phyloP scores from a whole-genome alignment of 2,329 filamentous ascomycete species.

The Fusarium protoensiforme region DNA sequence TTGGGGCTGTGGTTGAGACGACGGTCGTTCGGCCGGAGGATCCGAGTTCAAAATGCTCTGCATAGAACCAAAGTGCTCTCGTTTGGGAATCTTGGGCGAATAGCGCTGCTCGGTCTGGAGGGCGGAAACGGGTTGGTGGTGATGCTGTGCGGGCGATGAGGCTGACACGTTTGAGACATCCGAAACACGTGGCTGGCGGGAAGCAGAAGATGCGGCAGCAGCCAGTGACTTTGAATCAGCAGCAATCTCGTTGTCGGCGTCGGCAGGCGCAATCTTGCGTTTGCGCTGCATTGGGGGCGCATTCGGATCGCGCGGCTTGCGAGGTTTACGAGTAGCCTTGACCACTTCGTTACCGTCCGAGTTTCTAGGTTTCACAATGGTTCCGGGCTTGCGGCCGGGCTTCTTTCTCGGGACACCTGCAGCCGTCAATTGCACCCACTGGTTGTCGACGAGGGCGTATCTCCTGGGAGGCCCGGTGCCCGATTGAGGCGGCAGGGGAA shows the following conservation, averaged over 20 bases:
- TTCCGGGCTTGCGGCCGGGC: constrained; percentile 73
- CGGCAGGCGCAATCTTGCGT: constrained; percentile 60
- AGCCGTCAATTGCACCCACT: constrained; percentile 63
- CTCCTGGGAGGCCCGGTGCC: constrained; percentile 43
- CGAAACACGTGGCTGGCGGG: constrained; percentile 35
- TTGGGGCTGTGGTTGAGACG: constrained; percentile 35
- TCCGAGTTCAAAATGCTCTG: constrained; percentile 67
- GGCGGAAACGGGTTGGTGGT: constrained; percentile 39
- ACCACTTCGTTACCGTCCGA: constrained; percentile 51
- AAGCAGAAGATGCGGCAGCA: constrained; percentile 41
- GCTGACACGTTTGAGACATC: constrained; percentile 40
- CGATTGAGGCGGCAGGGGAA: constrained; percentile 36
- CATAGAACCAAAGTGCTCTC: constrained; percentile 65
- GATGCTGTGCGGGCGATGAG: constrained; percentile 44
- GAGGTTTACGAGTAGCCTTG: constrained; percentile 60
- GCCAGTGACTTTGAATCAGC: constrained; percentile 50
- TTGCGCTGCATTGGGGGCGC: constrained; percentile 65
- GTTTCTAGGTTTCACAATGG: constrained; percentile 58
- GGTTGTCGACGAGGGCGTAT: constrained; percentile 51
- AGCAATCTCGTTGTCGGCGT: constrained; percentile 51
- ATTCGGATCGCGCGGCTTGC: constrained; percentile 70
- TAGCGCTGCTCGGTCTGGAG: constrained; percentile 47
- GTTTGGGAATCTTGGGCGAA: constrained; percentile 61
- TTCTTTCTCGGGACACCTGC: constrained; percentile 71
- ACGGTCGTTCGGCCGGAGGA: constrained; percentile 38